These are phyloP conservation scores for Cryphonectria naterciae DNA, from an alignment of 2,329 filamentous ascomycete genomes.

Conservation along the genomic window DNA sequence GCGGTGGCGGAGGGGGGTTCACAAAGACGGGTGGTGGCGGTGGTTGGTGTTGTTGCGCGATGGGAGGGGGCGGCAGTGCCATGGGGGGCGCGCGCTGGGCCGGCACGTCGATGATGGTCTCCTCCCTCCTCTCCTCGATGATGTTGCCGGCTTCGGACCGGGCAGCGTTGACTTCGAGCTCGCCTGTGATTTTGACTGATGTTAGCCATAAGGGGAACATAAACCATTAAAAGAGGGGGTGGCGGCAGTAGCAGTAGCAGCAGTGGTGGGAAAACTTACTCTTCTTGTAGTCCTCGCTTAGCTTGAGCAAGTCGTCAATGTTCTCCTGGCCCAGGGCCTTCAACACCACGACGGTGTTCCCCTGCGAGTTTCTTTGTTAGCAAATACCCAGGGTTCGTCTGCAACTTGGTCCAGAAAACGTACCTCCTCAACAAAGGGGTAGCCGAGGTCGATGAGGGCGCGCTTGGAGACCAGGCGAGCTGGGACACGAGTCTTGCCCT, in stretches of 20 bases:
- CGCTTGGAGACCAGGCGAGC: constrained; percentile 77
- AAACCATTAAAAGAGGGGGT: not conserved
- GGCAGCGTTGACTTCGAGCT: constrained; percentile 49
- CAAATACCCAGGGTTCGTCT: not conserved
- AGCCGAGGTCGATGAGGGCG: constrained; percentile 81
- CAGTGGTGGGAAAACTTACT: constrained; percentile 43
- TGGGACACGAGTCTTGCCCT: constrained; percentile 89
- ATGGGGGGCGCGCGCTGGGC: constrained; percentile 33
- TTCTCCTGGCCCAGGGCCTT: constrained; percentile 87
- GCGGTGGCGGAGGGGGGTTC: constrained; percentile 24
- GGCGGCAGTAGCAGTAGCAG: not conserved
- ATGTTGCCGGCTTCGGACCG: constrained; percentile 53
- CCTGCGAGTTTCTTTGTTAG: constrained; percentile 59
- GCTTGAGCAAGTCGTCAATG: constrained; percentile 84
- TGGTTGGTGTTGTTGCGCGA: constrained; percentile 32
- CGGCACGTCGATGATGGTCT: constrained; percentile 44
- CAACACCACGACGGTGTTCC: constrained; percentile 78
- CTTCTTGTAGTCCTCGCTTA: constrained; percentile 77
- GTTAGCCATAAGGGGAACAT: constrained; percentile 8
- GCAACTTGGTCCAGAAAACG: constrained; percentile 35
- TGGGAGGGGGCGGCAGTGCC: constrained; percentile 32
- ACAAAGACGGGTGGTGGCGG: constrained; percentile 32
- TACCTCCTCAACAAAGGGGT: constrained; percentile 87
- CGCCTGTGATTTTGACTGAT: constrained; percentile 38
- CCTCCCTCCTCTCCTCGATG: constrained; percentile 53